phyloP scores from a whole-genome alignment of 441 rosid species.

The Brassica balearica region DNA sequence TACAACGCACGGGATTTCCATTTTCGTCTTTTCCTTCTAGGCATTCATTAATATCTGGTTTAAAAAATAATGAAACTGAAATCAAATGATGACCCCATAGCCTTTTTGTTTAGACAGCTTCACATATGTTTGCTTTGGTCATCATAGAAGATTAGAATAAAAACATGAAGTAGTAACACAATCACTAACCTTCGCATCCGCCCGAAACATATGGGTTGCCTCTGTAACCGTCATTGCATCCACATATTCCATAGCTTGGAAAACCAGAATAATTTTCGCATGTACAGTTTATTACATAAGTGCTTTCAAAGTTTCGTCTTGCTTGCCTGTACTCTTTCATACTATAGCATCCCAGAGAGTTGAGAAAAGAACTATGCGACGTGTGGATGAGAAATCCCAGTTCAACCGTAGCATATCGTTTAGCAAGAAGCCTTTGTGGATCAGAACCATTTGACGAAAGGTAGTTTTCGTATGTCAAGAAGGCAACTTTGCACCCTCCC shows the following conservation, averaged over 20 bases:
- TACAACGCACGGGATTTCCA: neutral
- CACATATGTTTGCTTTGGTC: neutral
- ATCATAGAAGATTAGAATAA: neutral
- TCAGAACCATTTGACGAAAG: neutral
- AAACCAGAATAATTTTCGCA: neutral
- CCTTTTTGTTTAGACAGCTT: neutral
- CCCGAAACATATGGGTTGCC: neutral
- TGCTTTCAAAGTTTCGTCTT: too few species aligned
- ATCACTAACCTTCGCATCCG: conserved; percentile 2
- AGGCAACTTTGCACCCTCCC: conserved; percentile 25
- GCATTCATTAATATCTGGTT: conserved; percentile 41
- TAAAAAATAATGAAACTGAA: neutral
- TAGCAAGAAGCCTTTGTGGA: neutral
- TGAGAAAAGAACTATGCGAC: neutral
- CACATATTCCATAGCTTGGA: neutral
- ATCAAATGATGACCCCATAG: neutral
- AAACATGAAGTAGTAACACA: neutral
- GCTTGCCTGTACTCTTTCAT: neutral
- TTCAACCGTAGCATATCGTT: neutral
- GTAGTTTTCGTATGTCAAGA: neutral
- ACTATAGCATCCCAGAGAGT: neutral
- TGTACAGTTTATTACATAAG: neutral
- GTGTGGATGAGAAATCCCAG: too few species aligned
- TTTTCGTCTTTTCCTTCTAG: neutral
- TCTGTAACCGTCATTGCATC: neutral